Conservation (phyloP, 257 asterid species). For the Solanum medicagineum region DNA sequence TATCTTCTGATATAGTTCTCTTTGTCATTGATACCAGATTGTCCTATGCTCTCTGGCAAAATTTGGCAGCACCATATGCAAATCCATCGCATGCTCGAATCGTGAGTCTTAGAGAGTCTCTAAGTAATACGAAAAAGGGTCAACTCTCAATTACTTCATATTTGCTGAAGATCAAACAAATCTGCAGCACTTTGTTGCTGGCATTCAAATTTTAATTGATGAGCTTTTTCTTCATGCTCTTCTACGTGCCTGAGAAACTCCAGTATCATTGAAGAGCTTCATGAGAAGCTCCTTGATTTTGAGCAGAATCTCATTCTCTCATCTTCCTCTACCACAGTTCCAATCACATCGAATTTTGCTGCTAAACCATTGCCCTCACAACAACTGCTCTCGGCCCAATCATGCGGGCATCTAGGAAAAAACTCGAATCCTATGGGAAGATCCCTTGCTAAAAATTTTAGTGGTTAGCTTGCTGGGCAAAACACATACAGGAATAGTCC, state of each 20-base stretch:
- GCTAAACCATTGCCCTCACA: background rate
- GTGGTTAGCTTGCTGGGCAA: background rate
- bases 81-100: background rate
- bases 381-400: background rate
- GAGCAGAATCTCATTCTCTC: background rate
- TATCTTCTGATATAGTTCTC: background rate
- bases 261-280: too few species aligned
- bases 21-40: background rate
- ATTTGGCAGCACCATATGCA: background rate
- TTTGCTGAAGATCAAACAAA: too few species aligned
- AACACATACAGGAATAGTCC: background rate
- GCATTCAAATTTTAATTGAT: too few species aligned
- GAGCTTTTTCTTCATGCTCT: too few species aligned
- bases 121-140: background rate
- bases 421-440: background rate
- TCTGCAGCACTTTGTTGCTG: too few species aligned
- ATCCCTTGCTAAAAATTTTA: background rate
- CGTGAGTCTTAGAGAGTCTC: background rate
- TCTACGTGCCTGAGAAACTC: too few species aligned
- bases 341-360: too few species aligned
- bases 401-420: background rate
- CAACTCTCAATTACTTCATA: background rate
- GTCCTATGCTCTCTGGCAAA: background rate
- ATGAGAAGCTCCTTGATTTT: background rate
- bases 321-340: background rate